Conservation (phyloP, 805 yeast genomes). For the Lipomyces sp. region DNA sequence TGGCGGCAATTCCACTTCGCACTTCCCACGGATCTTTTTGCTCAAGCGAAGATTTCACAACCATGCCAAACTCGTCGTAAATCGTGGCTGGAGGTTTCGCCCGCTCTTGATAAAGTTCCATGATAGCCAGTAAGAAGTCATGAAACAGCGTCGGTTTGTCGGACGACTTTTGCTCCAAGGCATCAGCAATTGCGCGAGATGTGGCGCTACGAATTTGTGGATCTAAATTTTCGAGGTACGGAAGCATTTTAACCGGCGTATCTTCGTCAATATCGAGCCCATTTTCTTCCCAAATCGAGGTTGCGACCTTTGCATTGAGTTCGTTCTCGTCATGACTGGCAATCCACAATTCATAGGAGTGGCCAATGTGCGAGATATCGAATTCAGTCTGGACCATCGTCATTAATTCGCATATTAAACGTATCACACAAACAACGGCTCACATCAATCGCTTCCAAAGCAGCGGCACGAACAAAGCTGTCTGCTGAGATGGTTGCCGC, state of each 20-base stretch:
- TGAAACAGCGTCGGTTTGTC: slow-evolving; percentile 41
- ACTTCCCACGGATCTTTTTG: slow-evolving; percentile 82
- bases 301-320: slow-evolving; percentile 65
- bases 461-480: slow-evolving; percentile 73
- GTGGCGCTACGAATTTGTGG: slow-evolving; percentile 73
- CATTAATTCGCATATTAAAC: background rate
- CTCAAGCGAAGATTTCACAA: slow-evolving; percentile 61
- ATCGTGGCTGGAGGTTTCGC: slow-evolving; percentile 77
- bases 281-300: slow-evolving; percentile 85
- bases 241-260: slow-evolving; percentile 52
- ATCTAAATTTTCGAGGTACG: slow-evolving; percentile 59
- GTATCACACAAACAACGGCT: background rate
- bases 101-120: slow-evolving; percentile 61
- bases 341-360: slow-evolving; percentile 76
- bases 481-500: slow-evolving; percentile 63
- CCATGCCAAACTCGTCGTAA: slow-evolving; percentile 79
- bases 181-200: slow-evolving; percentile 71
- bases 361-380: slow-evolving; percentile 52
- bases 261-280: slow-evolving; percentile 52
- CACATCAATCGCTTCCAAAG: slow-evolving; percentile 61
- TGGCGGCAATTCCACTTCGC: slow-evolving; percentile 78
- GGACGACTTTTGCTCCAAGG: slow-evolving; percentile 50
- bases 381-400: slow-evolving; percentile 59
- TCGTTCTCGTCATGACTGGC: slow-evolving; percentile 74
- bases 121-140: slow-evolving; percentile 51